Base-by-base conservation (phyloP, 768 basidiomycete species). In the Suillus lakei region DNA sequence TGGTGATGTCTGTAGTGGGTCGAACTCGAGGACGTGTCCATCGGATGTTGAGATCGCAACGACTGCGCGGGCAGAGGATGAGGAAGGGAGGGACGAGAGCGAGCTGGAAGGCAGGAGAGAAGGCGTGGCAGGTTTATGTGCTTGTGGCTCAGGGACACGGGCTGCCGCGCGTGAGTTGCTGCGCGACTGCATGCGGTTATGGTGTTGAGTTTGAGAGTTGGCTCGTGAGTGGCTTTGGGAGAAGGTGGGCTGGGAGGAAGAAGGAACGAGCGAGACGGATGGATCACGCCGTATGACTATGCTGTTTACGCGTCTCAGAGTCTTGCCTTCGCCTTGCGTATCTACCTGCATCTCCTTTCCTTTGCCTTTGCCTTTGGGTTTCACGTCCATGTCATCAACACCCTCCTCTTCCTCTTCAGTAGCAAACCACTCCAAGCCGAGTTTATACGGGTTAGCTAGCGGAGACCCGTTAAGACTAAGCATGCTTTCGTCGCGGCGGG, bases 381-480 rank as follows among this genome's bases (percentile, higher is more conserved):
- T 69, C 39, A 64, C 69, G 2, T 50, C 60, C 10, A 66, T 69
- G 4, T 64, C 69, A 38, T 75, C 73, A 13, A 73, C 75, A 16
- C 75, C 77, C 10, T 74, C 77, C 9, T 74, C 73, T 26, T 81
- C 81, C 23, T 71, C 72, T 6, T 79, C 78, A 1, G 68, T 66
- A 67, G 81, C 81, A 69, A 89, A 84, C 88, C 88, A 87, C 44
- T 84, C 80, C 53, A 88, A 72, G 23, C 88, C 89, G 69, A 89
- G 86, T 65, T 88, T 82, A 71, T 89, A 91, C 1, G 92, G 92
- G 73, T 93, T 93, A 21, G 88, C 86, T 21, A 95, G 82, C 0
- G 93, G 93, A 0, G 91, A 93, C 5, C 93, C 93, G 66, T 95
- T 95, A 23, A 91, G 76, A 70, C 92, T 92, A 59, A 94, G 82